phyloP scores from a whole-genome alignment of 306 rosid genomes.

The Prunus mongolica region DNA sequence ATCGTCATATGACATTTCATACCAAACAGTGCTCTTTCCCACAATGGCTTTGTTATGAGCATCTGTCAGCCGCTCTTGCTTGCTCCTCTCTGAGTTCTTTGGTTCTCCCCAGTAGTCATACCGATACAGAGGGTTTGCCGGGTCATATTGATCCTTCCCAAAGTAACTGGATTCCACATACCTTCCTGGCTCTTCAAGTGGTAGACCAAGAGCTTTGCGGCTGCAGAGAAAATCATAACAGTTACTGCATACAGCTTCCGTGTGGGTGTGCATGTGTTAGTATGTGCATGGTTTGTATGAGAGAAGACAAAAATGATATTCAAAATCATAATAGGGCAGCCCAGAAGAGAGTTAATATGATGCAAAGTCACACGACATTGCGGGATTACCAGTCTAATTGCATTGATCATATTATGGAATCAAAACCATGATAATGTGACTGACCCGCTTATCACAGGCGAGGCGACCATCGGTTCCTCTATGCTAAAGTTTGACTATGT shows the following conservation, averaged over 20 bases:
- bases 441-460: too few species aligned
- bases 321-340: not conserved
- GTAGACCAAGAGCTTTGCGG: slow-evolving; percentile 80
- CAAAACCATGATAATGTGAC: not conserved
- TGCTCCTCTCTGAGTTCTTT: slow-evolving; percentile 90
- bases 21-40: slow-evolving; percentile 68
- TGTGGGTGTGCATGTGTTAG: too few species aligned
- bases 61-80: slow-evolving; percentile 64
- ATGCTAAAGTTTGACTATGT: too few species aligned
- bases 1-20: slow-evolving; percentile 76
- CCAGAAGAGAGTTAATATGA: not conserved
- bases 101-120: slow-evolving; percentile 98
- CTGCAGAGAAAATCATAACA: slow-evolving; percentile 30
- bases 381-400: not conserved
- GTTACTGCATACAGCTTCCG: not conserved
- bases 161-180: slow-evolving; percentile 68
- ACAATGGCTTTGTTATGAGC: slow-evolving; percentile 85
- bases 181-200: slow-evolving; percentile 96
- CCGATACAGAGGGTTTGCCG: slow-evolving; percentile 71
- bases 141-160: slow-evolving; percentile 76
- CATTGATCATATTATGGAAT: not conserved
- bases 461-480: too few species aligned
- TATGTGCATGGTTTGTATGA: not conserved
- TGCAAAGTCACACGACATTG: not conserved
- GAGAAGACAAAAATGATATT: not conserved